These are phyloP conservation scores for Atalantia buxifolia DNA, from an alignment of 345 rosid species.

Conservation along the genomic window DNA sequence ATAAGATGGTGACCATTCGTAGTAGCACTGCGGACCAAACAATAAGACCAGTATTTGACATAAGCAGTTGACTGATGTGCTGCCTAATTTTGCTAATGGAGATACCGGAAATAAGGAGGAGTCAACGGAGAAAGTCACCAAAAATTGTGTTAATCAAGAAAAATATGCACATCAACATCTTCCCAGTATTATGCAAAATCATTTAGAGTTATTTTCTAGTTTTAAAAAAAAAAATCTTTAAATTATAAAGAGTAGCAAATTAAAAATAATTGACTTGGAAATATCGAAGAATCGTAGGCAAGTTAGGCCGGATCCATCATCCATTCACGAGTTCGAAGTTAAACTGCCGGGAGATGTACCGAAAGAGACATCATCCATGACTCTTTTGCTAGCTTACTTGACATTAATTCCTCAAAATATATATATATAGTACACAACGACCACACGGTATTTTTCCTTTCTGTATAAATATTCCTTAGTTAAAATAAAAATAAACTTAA, in stretches of 20 bases:
- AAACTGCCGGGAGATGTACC: background rate
- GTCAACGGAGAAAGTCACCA: background rate
- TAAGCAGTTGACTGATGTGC: background rate
- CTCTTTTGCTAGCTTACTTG: background rate
- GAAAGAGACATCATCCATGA: background rate
- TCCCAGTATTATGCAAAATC: background rate
- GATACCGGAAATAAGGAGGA: background rate
- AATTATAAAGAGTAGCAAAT: background rate
- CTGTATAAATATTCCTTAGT: too few relatives aligned
- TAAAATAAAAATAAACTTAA: too few relatives aligned
- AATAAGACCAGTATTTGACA: conserved; percentile 6
- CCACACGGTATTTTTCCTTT: too few relatives aligned
- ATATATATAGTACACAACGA: too few relatives aligned
- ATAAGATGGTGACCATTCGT: background rate
- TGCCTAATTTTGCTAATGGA: conserved; percentile 4
- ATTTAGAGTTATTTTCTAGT: background rate
- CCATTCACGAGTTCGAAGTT: background rate
- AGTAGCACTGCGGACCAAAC: conserved; percentile 1
- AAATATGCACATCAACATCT: background rate
- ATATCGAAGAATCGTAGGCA: background rate
- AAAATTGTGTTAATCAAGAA: background rate
- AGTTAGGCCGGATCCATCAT: conserved; percentile 7
- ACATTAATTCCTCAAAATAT: too few relatives aligned
- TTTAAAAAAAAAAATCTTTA: background rate
- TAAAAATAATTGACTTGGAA: background rate